Conservation (phyloP, 2,329 filamentous ascomycete species). For the Harringtonia aguacate region DNA sequence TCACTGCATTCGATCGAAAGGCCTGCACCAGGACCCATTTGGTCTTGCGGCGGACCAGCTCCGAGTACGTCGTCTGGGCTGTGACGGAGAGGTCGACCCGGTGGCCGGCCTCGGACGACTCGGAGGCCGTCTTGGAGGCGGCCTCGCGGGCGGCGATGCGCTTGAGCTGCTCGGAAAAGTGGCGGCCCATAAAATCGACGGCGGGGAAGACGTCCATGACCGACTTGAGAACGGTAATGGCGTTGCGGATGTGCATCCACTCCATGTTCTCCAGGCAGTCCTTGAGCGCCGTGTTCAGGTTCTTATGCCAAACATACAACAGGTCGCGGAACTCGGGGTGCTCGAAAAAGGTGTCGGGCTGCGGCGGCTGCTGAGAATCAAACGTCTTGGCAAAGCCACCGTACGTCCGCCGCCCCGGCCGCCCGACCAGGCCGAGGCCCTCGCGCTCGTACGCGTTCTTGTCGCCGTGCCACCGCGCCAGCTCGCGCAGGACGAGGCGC, state of each 20-base stretch:
- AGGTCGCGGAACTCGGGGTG: constrained; percentile 80
- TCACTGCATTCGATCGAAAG: constrained; percentile 56
- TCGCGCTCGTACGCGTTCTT: constrained; percentile 70
- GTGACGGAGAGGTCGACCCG: constrained; percentile 67
- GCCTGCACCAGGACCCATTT: constrained; percentile 67
- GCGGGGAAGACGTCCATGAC: constrained; percentile 77
- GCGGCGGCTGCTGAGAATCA: too few relatives aligned
- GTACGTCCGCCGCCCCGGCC: constrained; percentile 35
- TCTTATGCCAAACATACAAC: constrained; percentile 83
- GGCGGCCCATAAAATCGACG: constrained; percentile 75
- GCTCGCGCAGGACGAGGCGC: constrained; percentile 67
- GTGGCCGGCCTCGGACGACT: constrained; percentile 37
- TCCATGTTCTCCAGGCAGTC: constrained; percentile 72
- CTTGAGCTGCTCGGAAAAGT: constrained; percentile 52
- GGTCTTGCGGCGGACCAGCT: constrained; percentile 54
- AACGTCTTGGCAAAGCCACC: constrained; percentile 69
- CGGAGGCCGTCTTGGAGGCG: constrained; percentile 30
- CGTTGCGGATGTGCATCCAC: constrained; percentile 97
- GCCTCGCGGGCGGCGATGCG: constrained; percentile 54
- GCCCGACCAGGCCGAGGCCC: constrained; percentile 56
- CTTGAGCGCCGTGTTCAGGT: constrained; percentile 69
- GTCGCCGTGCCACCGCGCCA: constrained; percentile 76
- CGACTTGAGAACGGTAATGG: constrained; percentile 77
- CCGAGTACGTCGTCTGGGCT: constrained; percentile 59
- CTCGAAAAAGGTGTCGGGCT: constrained; percentile 56